Evolutionary conservation across 108 stramenopile genomes (phyloP), one percentile per base, ranked within the genome.

Genomic region (Stephanodiscus minutulus): DNA sequence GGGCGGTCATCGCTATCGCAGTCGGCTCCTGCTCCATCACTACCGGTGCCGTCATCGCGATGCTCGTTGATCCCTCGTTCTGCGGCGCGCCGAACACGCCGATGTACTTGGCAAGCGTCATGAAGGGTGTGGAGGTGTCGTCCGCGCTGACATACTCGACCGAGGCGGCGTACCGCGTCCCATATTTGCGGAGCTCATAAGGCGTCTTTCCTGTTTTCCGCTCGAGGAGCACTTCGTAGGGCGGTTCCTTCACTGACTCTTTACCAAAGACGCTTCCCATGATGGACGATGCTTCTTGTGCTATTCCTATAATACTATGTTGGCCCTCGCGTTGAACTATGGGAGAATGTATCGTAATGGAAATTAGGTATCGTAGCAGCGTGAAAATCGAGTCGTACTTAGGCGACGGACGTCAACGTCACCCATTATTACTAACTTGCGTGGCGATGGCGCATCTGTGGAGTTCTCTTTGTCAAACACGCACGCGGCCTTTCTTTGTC

Each of bases 31-130:
- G 11, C 29, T 78, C 61, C 77, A 78, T 86, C 9, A 88, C 83
- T 4, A 96, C 92, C 0, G 95, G 95, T 36, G 95, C 89, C 11
- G 95, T 96, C 95, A 93, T 93, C 33, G 79, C 73, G 18, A 96
- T 93, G 2, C 82, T 55, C 63, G 76, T 65, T 1, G 35, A 25
- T 36, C 76, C 82, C 72, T 88, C 81, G 68, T 96, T 96, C 55
- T 92, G 66, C 1, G 92, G 86, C 9, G 61, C 68, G 7, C 91
- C 87, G 74, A 91, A 89, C 17, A 93, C 95, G 15, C 92, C 95
- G 70, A 96, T 96, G 74, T 94, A 96, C 41, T 72, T 61, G 0
- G 95, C 92, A 46, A 96, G 61, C 8, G 67, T 47, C 13, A 52
- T 37, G 68, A 96, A 96, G 13, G 88, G 84, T 41, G 70, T 61